Conservation (phyloP, 2,329 filamentous ascomycete genomes). For the Monosporascus sp. region DNA sequence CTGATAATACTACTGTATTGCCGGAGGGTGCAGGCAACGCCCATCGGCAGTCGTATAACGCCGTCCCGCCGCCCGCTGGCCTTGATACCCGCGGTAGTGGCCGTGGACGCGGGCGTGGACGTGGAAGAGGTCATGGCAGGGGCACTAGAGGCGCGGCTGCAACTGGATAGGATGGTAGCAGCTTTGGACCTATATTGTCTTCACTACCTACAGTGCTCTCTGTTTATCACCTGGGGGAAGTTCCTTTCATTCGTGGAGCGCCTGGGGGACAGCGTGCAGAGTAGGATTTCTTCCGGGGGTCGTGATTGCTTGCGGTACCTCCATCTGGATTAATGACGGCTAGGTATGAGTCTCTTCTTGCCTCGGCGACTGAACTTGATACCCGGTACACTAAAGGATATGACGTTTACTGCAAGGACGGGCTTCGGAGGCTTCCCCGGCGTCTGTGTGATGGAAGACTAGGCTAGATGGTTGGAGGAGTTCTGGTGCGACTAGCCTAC, state of each 20-base stretch:
- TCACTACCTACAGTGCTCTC: background rate
- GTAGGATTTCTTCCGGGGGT: background rate
- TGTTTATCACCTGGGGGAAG: background rate
- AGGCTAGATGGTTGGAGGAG: too few species aligned
- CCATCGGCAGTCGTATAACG: conserved; percentile 39
- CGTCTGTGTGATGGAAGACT: too few species aligned
- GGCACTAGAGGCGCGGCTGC: conserved; percentile 12
- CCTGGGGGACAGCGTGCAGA: background rate
- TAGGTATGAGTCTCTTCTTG: too few species aligned
- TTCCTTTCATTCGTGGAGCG: background rate
- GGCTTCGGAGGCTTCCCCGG: too few species aligned
- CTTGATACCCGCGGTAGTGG: conserved; percentile 41
- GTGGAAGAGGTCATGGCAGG: conserved; percentile 17
- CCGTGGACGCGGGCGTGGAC: conserved; percentile 24
- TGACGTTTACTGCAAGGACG: too few species aligned
- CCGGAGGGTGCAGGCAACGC: conserved; percentile 2
- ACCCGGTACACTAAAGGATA: too few species aligned
- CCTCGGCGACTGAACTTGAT: too few species aligned
- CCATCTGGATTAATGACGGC: too few species aligned
- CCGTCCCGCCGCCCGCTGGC: conserved; percentile 55
- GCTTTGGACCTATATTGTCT: background rate
- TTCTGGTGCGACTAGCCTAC: too few species aligned
- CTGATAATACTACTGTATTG: background rate
- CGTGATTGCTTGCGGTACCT: too few species aligned
- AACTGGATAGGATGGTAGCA: background rate